Conservation (phyloP, 2,329 filamentous ascomycete species). For the Alternaria sp. region DNA sequence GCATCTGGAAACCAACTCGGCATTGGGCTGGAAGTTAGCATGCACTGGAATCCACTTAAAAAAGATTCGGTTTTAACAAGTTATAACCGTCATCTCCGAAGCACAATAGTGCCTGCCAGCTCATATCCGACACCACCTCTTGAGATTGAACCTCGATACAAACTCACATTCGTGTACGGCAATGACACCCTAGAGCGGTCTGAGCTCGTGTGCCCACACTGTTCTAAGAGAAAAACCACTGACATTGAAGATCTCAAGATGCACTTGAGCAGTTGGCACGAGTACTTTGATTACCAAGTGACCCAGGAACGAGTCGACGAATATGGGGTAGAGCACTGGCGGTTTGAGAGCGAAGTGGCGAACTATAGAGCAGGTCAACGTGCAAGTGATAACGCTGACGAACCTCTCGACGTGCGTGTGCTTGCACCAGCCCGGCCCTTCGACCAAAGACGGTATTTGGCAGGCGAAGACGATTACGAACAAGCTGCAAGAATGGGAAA, state of each 20-base stretch:
- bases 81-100: slow-evolving; percentile 36
- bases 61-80: slow-evolving; percentile 27
- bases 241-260: slow-evolving; percentile 42
- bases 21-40: slow-evolving; percentile 33
- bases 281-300: slow-evolving; percentile 43
- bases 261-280: slow-evolving; percentile 49
- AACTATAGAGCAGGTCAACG: slow-evolving; percentile 31
- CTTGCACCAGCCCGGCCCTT: slow-evolving; percentile 48
- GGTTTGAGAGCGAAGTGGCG: slow-evolving; percentile 31
- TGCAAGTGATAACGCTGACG: slow-evolving; percentile 37
- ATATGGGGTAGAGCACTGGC: slow-evolving; percentile 26
- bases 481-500: slow-evolving; percentile 22
- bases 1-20: slow-evolving; percentile 24
- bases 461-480: slow-evolving; percentile 44
- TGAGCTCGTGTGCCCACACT: slow-evolving; percentile 32
- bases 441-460: slow-evolving; percentile 46
- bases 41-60: slow-evolving; percentile 31
- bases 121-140: slow-evolving; percentile 20
- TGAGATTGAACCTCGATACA: slow-evolving; percentile 24
- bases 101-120: slow-evolving; percentile 2
- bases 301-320: slow-evolving; percentile 17
- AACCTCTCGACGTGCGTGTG: slow-evolving; percentile 43
- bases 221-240: slow-evolving; percentile 15
- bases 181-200: slow-evolving; percentile 20
- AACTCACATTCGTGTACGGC: slow-evolving; percentile 26